Conservation (phyloP, 2,329 filamentous ascomycete species). For the Davidsoniella eucalypti region DNA sequence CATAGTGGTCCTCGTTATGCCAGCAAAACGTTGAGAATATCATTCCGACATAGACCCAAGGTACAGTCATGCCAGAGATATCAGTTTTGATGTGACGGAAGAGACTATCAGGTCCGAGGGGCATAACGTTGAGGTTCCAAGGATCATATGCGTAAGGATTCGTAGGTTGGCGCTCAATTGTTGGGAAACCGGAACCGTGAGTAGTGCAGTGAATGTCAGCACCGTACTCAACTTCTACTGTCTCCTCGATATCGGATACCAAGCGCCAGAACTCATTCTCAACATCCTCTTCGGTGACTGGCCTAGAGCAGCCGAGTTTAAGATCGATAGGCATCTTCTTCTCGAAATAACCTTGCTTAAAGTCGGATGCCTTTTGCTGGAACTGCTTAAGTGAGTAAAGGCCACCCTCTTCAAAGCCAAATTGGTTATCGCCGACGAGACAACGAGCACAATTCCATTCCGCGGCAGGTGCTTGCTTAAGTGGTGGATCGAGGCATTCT, state of each 20-base stretch:
- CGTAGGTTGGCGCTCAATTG: slow-evolving; percentile 74
- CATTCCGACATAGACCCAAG: slow-evolving; percentile 98
- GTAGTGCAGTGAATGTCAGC: slow-evolving; percentile 97
- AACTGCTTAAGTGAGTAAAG: slow-evolving; percentile 92
- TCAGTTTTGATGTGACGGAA: slow-evolving; percentile 97
- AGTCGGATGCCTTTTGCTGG: slow-evolving; percentile 86
- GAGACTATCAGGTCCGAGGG: slow-evolving; percentile 76
- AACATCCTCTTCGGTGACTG: slow-evolving; percentile 85
- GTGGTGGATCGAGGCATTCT: slow-evolving; percentile 71
- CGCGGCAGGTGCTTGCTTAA: slow-evolving; percentile 58
- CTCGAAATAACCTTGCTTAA: slow-evolving; percentile 88
- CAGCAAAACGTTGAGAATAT: slow-evolving; percentile 99
- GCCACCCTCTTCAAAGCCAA: slow-evolving; percentile 92
- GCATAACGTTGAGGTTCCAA: slow-evolving; percentile 91
- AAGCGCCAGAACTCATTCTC: slow-evolving; percentile 94
- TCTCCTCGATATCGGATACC: slow-evolving; percentile 85
- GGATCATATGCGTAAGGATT: slow-evolving; percentile 78
- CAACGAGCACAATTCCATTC: slow-evolving; percentile 97
- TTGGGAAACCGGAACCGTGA: slow-evolving; percentile 92
- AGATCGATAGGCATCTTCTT: slow-evolving; percentile 81
- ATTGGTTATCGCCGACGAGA: slow-evolving; percentile 88
- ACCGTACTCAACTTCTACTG: slow-evolving; percentile 93
- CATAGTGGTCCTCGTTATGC: slow-evolving; percentile 97
- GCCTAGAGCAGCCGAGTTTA: slow-evolving; percentile 60
- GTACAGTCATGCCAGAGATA: slow-evolving; percentile 97